Percentiles rank a stretch among this genome's conserved stretches.
Conservation (phyloP, 2,329 filamentous ascomycete genomes). For the Fusarium gaditjirri region DNA sequence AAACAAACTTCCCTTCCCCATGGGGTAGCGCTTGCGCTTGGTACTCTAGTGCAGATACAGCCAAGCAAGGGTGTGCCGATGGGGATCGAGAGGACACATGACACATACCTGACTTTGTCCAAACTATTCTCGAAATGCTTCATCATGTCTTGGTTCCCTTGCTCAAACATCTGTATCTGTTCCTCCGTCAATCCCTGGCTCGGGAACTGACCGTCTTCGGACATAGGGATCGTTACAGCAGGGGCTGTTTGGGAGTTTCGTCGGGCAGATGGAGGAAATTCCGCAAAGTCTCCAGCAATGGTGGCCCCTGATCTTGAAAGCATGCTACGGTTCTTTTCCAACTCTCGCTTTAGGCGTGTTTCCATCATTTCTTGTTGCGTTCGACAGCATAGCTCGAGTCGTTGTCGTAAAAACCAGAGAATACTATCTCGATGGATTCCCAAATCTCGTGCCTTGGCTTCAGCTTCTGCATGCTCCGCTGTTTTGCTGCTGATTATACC, state of each 20-base stretch:
- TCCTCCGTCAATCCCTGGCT: slow-evolving; percentile 76
- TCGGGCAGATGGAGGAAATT: slow-evolving; percentile 44
- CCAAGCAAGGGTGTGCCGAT: slow-evolving; percentile 9
- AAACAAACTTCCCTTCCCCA: background rate
- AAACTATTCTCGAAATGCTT: slow-evolving; percentile 94
- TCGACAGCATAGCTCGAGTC: slow-evolving; percentile 78
- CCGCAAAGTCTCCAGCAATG: slow-evolving; percentile 48
- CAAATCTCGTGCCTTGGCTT: slow-evolving; percentile 73
- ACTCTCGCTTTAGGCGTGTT: slow-evolving; percentile 81
- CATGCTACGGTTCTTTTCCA: slow-evolving; percentile 90
- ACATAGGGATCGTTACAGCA: slow-evolving; percentile 31
- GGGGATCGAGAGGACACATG: slow-evolving; percentile 6
- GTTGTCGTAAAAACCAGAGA: slow-evolving; percentile 81
- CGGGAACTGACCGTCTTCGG: slow-evolving; percentile 33
- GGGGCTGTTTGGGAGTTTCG: slow-evolving; percentile 31
- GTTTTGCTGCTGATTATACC: slow-evolving; percentile 60
- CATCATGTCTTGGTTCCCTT: slow-evolving; percentile 92
- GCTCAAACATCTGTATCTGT: slow-evolving; percentile 91
- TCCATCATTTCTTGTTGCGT: slow-evolving; percentile 95
- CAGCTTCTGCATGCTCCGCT: slow-evolving; percentile 76
- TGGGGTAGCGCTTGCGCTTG: slow-evolving; percentile 11
- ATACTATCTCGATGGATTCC: slow-evolving; percentile 82
- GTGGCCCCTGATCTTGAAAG: slow-evolving; percentile 71
- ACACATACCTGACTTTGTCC: slow-evolving; percentile 87
- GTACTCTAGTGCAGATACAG: slow-evolving; percentile 4